A percentile compares a stretch with the other conserved stretches of the same genome.
phyloP scores from a whole-genome alignment of 768 basidiomycete genomes.

The Cubamyces lactineus region DNA sequence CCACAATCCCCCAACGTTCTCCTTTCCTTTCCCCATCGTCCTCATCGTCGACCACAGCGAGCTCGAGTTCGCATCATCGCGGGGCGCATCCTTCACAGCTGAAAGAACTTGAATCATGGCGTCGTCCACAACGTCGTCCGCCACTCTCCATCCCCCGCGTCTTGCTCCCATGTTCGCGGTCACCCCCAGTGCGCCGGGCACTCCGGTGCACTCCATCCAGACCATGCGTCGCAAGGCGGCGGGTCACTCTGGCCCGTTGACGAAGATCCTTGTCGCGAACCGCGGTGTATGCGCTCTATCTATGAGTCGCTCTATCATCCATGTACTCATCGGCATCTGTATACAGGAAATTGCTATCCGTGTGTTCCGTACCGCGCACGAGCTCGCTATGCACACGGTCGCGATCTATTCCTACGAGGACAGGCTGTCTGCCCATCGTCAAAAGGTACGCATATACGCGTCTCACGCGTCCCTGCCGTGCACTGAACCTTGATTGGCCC shows the following conservation, averaged over 20 bases:
- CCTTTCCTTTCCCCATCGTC: slow-evolving; percentile 14
- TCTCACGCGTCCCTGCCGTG: slow-evolving; percentile 1
- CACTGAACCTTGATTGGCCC: neutral
- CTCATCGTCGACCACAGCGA: slow-evolving; percentile 18
- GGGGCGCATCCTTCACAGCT: neutral
- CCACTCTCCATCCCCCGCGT: slow-evolving; percentile 66
- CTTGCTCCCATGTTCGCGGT: slow-evolving; percentile 71
- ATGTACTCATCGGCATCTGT: slow-evolving; percentile 2
- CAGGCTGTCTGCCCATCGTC: slow-evolving; percentile 93
- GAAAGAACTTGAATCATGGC: slow-evolving; percentile 21
- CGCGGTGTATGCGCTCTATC: slow-evolving; percentile 61
- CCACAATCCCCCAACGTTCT: neutral
- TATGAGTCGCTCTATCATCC: neutral
- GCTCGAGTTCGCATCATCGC: slow-evolving; percentile 2
- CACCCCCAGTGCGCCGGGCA: slow-evolving; percentile 79
- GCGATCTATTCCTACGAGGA: slow-evolving; percentile 99
- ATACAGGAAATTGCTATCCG: slow-evolving; percentile 96
- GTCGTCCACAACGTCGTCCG: slow-evolving; percentile 21
- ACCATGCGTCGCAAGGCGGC: slow-evolving; percentile 90
- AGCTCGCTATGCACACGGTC: slow-evolving; percentile 98
- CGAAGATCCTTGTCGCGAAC: slow-evolving; percentile 92
- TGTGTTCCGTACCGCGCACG: slow-evolving; percentile 97
- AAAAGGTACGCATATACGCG: slow-evolving; percentile 64
- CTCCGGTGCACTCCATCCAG: slow-evolving; percentile 88
- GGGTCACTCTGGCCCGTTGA: slow-evolving; percentile 87